Evolutionary conservation across 768 basidiomycete genomes (phyloP).

Genomic region (Mycena indigotica): DNA sequence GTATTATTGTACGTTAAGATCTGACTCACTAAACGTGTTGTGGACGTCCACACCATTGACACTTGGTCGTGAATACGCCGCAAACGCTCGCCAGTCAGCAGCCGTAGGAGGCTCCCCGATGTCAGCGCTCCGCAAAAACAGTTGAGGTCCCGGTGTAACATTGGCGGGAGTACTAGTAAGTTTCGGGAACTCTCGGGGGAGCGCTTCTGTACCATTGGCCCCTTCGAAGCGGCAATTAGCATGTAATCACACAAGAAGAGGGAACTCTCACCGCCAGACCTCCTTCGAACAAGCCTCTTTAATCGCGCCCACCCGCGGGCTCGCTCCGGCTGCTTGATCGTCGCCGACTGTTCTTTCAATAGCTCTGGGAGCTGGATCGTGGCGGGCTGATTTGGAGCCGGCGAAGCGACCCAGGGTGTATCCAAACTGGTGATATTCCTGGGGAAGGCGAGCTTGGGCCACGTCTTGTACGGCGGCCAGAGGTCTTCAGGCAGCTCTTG

Average conservation of each 20-base stretch:
- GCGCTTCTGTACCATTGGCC: background rate
- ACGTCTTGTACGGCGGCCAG: conserved; percentile 3
- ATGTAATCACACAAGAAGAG: background rate
- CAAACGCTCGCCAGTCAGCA: conserved; percentile 15
- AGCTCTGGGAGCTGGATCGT: background rate
- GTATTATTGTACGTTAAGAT: background rate
- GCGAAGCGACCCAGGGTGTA: conserved; percentile 6
- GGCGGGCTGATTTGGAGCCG: background rate
- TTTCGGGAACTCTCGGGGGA: no score
- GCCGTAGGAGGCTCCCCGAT: background rate
- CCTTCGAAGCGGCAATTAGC: background rate
- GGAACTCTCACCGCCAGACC: background rate
- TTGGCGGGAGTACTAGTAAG: background rate
- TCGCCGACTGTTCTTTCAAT: background rate
- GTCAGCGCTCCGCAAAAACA: background rate
- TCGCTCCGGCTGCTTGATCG: background rate
- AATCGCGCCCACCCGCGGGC: background rate
- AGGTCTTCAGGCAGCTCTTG: background rate
- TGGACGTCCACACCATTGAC: conserved; percentile 15
- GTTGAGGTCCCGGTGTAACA: no score
- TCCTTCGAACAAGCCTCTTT: background rate
- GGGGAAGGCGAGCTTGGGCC: background rate
- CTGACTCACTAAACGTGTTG: conserved; percentile 19
- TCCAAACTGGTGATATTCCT: conserved; percentile 4
- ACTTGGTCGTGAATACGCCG: conserved; percentile 9